Conservation (phyloP, 2,329 filamentous ascomycete species). For the Fulvia fulva region DNA sequence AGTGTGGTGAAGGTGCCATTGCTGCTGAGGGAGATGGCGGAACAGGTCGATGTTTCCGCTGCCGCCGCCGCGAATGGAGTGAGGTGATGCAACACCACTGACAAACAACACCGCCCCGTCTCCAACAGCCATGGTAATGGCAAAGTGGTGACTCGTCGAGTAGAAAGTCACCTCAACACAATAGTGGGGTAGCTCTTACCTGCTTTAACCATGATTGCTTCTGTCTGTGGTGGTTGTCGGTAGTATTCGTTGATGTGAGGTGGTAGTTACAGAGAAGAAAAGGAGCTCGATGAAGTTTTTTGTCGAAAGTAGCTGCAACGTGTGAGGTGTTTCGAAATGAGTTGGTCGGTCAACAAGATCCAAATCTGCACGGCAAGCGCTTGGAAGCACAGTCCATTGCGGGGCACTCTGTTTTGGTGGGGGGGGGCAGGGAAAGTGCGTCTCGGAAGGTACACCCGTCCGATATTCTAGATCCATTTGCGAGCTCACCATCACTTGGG, state of each 20-base stretch:
- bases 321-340: too few species aligned
- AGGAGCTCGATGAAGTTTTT: background rate
- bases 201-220: slow-evolving; percentile 27
- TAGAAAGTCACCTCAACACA: slow-evolving; percentile 1
- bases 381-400: too few species aligned
- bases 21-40: background rate
- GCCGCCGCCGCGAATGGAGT: background rate
- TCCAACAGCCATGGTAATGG: slow-evolving; percentile 6
- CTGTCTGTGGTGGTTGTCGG: background rate
- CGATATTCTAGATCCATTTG: too few species aligned
- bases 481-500: background rate
- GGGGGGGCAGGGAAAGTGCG: too few species aligned
- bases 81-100: background rate
- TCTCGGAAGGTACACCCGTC: too few species aligned
- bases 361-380: background rate
- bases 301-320: too few species aligned
- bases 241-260: background rate
- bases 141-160: slow-evolving; percentile 7
- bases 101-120: background rate
- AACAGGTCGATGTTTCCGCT: background rate
- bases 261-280: background rate
- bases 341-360: slow-evolving; percentile 1
- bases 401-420: too few species aligned
- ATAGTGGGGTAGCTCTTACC: slow-evolving; percentile 14
- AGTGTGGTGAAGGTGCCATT: background rate